Evolutionary conservation across 352 stramenopile genomes (phyloP), one percentile per base, ranked within the genome.

Genomic region (Phytophthora megakarya): DNA sequence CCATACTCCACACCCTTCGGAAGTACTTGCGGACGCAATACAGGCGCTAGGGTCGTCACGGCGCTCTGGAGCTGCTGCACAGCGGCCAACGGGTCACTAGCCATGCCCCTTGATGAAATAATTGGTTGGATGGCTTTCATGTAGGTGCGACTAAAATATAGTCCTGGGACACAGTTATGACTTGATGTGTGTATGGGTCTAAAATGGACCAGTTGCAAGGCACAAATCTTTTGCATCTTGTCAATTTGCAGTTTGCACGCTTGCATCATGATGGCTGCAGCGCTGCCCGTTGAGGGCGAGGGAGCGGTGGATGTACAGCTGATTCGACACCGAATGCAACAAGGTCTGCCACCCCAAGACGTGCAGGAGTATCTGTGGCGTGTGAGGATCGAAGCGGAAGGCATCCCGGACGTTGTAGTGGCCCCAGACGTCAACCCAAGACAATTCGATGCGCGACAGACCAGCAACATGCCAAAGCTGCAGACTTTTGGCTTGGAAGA

Each of bases 321-420:
- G 15, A 89, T 93, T 57, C 67, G 71, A 18, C 55, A 67, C 47
- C 79, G 82, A 46, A 93, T 93, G 84, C 71, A 80, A 38, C 70
- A 80, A 37, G 81, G 76, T 7, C 9, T 89, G 1, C 86, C 86
- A 1, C 86, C 86, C 0, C 71, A 77, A 21, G 77, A 93, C 53
- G 86, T 90, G 4, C 83, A 95, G 58, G 86, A 95, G 68, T 95
- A 95, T 66, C 67, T 95, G 7, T 95, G 86, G 86, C 78, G 86
- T 22, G 86, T 95, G 47, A 80, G 86, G 13, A 64, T 91, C 21
- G 86, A 95, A 68, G 86, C 84, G 15, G 81, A 92, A 49, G 75
- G 68, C 25, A 89, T 95, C 52, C 84, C 86, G 11, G 78, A 93
- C 56, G 75, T 95, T 44, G 84, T 92, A 26, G 86, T 93, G 45